These are phyloP conservation scores for Vicia sativa DNA, from an alignment of 306 rosid genomes.

Conservation along the genomic window DNA sequence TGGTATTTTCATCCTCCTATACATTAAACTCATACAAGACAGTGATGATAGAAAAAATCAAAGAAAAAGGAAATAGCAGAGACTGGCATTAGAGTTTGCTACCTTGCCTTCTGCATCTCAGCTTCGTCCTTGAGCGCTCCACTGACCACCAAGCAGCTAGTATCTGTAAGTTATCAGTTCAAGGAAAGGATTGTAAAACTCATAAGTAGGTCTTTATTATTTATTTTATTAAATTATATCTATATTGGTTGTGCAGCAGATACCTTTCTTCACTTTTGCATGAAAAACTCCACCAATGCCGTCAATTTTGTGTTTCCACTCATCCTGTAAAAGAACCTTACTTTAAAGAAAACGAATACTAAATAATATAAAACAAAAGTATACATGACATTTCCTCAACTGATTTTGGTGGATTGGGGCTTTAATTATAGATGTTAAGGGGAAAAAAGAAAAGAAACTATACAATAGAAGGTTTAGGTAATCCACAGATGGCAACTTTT, in stretches of 20 bases:
- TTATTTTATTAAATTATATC: neutral
- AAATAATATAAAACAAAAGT: constrained; percentile 34
- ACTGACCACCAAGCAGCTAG: constrained; percentile 82
- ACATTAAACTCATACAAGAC: constrained; percentile 37
- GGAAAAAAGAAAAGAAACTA: constrained; percentile 41
- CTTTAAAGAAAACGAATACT: constrained; percentile 32
- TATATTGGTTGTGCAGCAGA: constrained; percentile 29
- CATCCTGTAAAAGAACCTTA: constrained; percentile 58
- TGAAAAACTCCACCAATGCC: constrained; percentile 68
- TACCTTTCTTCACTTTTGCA: constrained; percentile 88
- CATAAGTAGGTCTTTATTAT: constrained; percentile 12
- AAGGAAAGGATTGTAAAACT: constrained; percentile 22
- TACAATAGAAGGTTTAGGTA: constrained; percentile 65
- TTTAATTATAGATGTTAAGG: constrained; percentile 11
- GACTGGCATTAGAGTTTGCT: constrained; percentile 35
- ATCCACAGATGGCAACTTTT: constrained; percentile 71
- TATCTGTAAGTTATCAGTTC: constrained; percentile 62
- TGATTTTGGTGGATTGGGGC: constrained; percentile 2
- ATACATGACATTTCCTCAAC: constrained; percentile 20
- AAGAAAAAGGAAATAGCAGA: constrained; percentile 30
- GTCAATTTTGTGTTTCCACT: constrained; percentile 74
- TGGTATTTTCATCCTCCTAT: constrained; percentile 88
- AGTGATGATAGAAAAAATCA: constrained; percentile 28
- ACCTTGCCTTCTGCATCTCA: constrained; percentile 90
- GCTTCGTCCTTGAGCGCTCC: constrained; percentile 63